phyloP scores from a whole-genome alignment of 257 asterid genomes.

The Capsicum rhomboideum region DNA sequence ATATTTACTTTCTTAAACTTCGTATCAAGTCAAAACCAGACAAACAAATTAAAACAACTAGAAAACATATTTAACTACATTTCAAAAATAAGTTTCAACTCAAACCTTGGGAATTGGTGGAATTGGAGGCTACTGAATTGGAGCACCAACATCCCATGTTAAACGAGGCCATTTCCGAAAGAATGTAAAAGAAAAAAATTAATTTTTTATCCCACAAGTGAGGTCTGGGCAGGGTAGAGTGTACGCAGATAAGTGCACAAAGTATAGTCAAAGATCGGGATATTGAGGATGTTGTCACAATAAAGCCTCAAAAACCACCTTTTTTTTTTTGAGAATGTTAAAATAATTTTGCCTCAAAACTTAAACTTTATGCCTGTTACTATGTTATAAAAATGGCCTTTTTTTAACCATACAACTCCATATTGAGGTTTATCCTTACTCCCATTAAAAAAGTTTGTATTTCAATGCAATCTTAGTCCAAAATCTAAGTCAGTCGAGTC shows the following conservation, averaged over 20 bases:
- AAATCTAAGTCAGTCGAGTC: neutral
- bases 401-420: neutral
- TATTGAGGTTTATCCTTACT: neutral
- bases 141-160: constrained; percentile 60
- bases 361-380: neutral
- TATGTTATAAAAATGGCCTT: neutral
- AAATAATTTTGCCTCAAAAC: neutral
- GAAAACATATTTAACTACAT: neutral
- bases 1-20: no score
- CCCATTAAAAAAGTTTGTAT: neutral
- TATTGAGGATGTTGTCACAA: neutral
- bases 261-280: neutral
- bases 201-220: no score
- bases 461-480: neutral
- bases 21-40: no score
- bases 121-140: constrained; percentile 29
- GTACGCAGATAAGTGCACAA: neutral
- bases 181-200: no score
- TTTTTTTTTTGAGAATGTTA: no score
- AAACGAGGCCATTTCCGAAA: constrained; percentile 77
- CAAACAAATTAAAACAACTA: no score
- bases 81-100: neutral
- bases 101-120: neutral
- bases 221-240: no score
- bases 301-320: neutral